Evolutionary conservation across 1,284 basidiomycete species (phyloP), one percentile per base, ranked within the genome.

Genomic region (Tetrapyrgos nigripes): DNA sequence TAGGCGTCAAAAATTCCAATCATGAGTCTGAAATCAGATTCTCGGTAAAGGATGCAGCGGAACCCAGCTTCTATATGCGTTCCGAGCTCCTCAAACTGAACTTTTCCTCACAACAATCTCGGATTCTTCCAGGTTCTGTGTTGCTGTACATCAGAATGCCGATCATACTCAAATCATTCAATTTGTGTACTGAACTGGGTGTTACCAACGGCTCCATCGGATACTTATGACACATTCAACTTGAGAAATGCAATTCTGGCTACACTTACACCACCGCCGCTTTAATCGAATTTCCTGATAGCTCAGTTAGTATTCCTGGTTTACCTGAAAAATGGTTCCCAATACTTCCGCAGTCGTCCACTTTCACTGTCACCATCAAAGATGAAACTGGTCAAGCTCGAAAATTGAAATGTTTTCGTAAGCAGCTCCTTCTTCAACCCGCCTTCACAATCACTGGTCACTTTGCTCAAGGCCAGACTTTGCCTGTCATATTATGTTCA

Each of bases 21-120:
- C 9, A 87, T 89, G 97, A 97, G 98, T 75, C 95, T 94, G 52
- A 97, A 86, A 68, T 96, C 95, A 37, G 90, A 87, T 24, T 82
- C 71, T 55, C 14, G 31, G 14, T 14, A 33, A 33, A 33, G 8
- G 8, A 8, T 33, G n/a, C n/a, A n/a, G n/a, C 6, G 13, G 8
- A 40, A 17, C 37, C 37, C 4, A 6, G 37, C 37, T 40, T 40
- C 4, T n/a, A 55, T 47, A 5, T 55, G 23, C 24, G 29, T 47
- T 13, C 29, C 21, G n/a, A 46, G 19, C 24, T 55, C 10, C 27
- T 55, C 8, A 58, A 66, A 47, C 31, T 55, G n/a, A 27, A 51
- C 33, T 19, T 37, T 26, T 46, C 53, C n/a, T 31, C 24, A 19
- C 46, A 46, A 23, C 26, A 31, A 3, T 9, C 26, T 3, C 31